Percentiles rank a stretch among this genome's conserved stretches.
These are phyloP conservation scores for Colletotrichum truncatum DNA, from an alignment of 2,329 filamentous ascomycete genomes.

Conservation along the genomic window DNA sequence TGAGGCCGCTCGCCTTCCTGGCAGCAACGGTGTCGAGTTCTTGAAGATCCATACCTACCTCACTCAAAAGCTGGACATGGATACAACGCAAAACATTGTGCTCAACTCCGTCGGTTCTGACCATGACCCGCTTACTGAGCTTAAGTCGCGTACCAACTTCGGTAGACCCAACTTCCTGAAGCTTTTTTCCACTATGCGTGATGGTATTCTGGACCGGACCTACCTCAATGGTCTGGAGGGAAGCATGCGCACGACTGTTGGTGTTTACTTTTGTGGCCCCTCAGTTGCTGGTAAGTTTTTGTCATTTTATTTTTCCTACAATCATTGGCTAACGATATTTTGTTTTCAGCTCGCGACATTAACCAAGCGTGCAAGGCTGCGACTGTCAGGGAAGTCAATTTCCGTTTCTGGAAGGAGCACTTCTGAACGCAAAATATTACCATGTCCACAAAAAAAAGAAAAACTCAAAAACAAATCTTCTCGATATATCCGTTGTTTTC, in stretches of 20 bases:
- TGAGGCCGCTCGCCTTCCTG: slow-evolving; percentile 72
- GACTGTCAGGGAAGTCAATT: slow-evolving; percentile 81
- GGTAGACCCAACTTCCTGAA: slow-evolving; percentile 89
- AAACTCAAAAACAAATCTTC: background rate
- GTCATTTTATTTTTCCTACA: background rate
- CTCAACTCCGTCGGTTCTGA: slow-evolving; percentile 92
- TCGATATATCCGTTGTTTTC: background rate
- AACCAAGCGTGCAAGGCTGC: slow-evolving; percentile 80
- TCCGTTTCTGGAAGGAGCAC: slow-evolving; percentile 99
- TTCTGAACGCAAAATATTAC: slow-evolving; percentile 62
- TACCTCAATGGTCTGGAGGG: slow-evolving; percentile 87
- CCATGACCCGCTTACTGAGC: slow-evolving; percentile 90
- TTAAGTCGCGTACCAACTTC: slow-evolving; percentile 91
- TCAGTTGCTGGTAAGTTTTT: slow-evolving; percentile 69
- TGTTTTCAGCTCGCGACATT: slow-evolving; percentile 78
- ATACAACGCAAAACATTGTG: slow-evolving; percentile 96
- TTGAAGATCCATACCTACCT: slow-evolving; percentile 98
- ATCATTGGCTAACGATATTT: slow-evolving; percentile 46
- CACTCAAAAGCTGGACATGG: slow-evolving; percentile 89
- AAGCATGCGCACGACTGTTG: slow-evolving; percentile 82
- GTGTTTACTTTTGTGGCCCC: slow-evolving; percentile 97
- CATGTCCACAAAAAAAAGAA: background rate
- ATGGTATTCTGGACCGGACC: slow-evolving; percentile 84
- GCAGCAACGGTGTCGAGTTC: slow-evolving; percentile 81
- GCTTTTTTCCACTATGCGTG: slow-evolving; percentile 84